Conservation (phyloP, 495 filamentous ascomycete species). For the Daldinia concentrica region DNA sequence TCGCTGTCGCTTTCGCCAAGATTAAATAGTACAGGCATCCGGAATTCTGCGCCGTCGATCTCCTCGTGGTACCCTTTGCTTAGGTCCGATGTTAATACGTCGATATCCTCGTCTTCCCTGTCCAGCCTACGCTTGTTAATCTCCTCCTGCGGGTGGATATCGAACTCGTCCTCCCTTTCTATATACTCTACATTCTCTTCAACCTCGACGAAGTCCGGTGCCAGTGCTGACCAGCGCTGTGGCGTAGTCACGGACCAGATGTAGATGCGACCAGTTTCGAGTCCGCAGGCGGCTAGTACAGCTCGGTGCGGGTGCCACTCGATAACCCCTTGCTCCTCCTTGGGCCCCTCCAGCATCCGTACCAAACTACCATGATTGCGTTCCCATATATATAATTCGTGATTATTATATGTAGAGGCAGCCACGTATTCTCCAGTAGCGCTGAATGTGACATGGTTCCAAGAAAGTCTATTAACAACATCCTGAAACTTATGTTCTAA, state of each 20-base stretch:
- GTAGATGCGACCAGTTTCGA: conserved; percentile 89
- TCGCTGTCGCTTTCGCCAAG: conserved; percentile 78
- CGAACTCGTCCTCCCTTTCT: conserved; percentile 96
- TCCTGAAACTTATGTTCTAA: conserved; percentile 99
- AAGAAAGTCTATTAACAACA: conserved; percentile 90
- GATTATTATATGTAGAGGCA: conserved; percentile 94
- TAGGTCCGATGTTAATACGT: conserved; percentile 80
- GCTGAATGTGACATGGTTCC: conserved; percentile 96
- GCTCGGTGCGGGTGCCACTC: conserved; percentile 97
- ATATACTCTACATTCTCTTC: conserved; percentile 98
- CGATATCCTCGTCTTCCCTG: conserved; percentile 84
- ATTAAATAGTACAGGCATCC: conserved; percentile 88
- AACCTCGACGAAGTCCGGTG: conserved; percentile 95
- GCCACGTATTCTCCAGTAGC: conserved; percentile 91
- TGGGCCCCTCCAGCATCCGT: conserved; percentile 93
- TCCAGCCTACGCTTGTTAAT: conserved; percentile 90
- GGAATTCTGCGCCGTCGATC: conserved; percentile 65
- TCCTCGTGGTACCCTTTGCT: conserved; percentile 67
- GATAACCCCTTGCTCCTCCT: conserved; percentile 91
- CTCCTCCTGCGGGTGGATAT: conserved; percentile 95
- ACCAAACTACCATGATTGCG: conserved; percentile 90
- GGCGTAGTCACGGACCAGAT: conserved; percentile 92
- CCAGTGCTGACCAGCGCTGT: conserved; percentile 95
- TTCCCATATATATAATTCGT: conserved; percentile 99
- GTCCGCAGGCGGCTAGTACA: conserved; percentile 85